A percentile compares a stretch with the other conserved stretches of the same genome.
phyloP scores from a whole-genome alignment of 2,329 filamentous ascomycete genomes.

The Penicillium polonicum region DNA sequence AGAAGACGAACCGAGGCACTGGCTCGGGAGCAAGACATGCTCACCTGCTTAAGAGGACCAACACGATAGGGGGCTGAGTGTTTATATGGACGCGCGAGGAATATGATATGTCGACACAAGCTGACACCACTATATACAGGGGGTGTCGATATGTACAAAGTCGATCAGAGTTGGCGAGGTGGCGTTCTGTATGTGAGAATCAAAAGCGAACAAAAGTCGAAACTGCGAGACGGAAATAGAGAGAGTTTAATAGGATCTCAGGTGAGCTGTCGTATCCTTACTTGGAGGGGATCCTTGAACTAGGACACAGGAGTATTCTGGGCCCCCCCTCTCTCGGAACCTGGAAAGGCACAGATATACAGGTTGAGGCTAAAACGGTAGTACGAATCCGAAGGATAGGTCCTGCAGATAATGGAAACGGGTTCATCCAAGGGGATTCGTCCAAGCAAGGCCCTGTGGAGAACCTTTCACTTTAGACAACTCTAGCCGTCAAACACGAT shows the following conservation, averaged over 20 bases:
- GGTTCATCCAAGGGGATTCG: conserved; percentile 2
- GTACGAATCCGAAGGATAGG: conserved; percentile 8
- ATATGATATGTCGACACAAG: conserved; percentile 1
- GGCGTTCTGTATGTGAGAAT: conserved; percentile 1
- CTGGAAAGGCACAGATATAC: conserved; percentile 15
- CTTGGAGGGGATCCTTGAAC: conserved; percentile 18
- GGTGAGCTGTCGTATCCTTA: conserved; percentile 23
- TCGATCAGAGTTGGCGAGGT: background rate
- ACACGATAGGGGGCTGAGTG: background rate
- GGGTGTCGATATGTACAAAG: conserved; percentile 16
- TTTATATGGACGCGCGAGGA: conserved; percentile 3
- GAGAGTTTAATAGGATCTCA: conserved; percentile 17
- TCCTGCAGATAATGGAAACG: conserved; percentile 10
- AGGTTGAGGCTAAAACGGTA: conserved; percentile 21
- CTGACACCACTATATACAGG: conserved; percentile 21
- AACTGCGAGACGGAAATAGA: conserved; percentile 17
- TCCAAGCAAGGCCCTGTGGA: conserved; percentile 2
- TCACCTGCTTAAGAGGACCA: conserved; percentile 9
- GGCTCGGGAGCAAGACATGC: background rate
- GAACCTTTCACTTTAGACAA: background rate
- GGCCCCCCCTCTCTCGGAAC: conserved; percentile 7
- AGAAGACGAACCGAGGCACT: conserved; percentile 4
- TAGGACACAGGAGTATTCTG: conserved; percentile 15
- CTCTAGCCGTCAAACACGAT: background rate
- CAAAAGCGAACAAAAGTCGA: conserved; percentile 2